Base-by-base conservation (phyloP, 371 early-diverging fungal species). In the Coemansia linderi region DNA sequence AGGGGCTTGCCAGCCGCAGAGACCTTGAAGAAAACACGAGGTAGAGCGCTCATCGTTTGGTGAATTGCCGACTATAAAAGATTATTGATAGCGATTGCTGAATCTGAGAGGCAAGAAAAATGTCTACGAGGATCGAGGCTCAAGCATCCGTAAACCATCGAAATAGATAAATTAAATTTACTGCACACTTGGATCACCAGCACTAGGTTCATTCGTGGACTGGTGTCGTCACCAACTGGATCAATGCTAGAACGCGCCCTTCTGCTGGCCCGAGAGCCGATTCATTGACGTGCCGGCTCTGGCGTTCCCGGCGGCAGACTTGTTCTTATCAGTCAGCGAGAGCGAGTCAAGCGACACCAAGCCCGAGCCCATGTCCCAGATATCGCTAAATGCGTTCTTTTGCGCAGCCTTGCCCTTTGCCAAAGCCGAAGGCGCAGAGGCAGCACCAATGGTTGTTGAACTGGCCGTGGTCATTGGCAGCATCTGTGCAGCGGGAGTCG, bases 21-120 rank as follows among this genome's bases (percentile, higher is more conserved):
- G 63, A 97, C 89, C 71, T 96, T 94, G 84, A 97, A 95, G 83
- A 86, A 95, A 40, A 97, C 97, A 22, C 76, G 76, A 29, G 69
- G 66, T n/a, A 65, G 59, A 33, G 39, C 6, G 41, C 38, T 41
- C 22, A 54, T 19, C 50, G 43, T 31, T 40, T 24, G 43, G 17
- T 57, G 13, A 68, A 43, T 27, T 44, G 15, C 8, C 9, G 12
- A 33, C 6, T 60, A 61, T 27, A 36, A 46, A 44, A 24, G 36
- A 46, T 24, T 24, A 17, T 40, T 13, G 27, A 61, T 43, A 24
- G 37, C 3, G 40, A 59, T 59, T 59, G 39, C 38, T 8, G 33
- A 7, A 36, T 58, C 31, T 36, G 36, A 8, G 27, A 39, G 10
- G 5, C 33, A 44, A 44, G 44, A 46, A 19, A 46, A 4, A 46